Base-by-base conservation (phyloP, 345 rosid species). In the Dovyalis caffra region DNA sequence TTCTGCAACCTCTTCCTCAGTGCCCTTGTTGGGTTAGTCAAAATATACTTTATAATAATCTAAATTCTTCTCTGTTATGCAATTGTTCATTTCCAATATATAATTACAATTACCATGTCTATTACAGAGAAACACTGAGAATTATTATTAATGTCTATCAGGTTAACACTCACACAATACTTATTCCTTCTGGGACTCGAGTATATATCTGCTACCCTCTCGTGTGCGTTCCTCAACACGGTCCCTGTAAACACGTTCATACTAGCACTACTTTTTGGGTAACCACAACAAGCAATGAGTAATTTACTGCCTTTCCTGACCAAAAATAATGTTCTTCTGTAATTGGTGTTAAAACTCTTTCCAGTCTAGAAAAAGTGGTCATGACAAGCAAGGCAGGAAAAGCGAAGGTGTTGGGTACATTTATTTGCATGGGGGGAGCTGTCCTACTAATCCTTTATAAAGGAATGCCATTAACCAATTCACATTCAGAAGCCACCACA, bases 181-280 rank as follows among this genome's bases (percentile, higher is more conserved):
- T 21, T 80, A 6, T 73, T 73, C 69, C 77, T 80, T 14, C 21
- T 69, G 77, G 83, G 80, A 51, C 83, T 80, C 6, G 40, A 69
- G 45, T 64, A 76, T 45, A 80, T 80, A 25, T 76, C 83, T 32
- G 56, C 68, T 34, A 38, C 77, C 8, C 73, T 80, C 56, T 32
- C 83, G 1, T 73, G 83, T 57, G 83, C 83, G 20, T 80, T 76
- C 32, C 75, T 80, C 64, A 80, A 80, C 64, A 69, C 45, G 14
- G 80, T 80, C 29, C 83, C 83, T 69, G 83, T 73, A 8, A 72
- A 37, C 61, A 80, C 83, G 7, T 80, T 76, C 74, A 3, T 80
- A 32, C 45, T 80, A 26, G 68, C 83, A 32, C 38, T 80, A 33
- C 28, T 64, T 18, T 64, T 80, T 7, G 64, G 80, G 83, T 76